These are phyloP conservation scores for Grosmannia serpens DNA, from an alignment of 2,329 filamentous ascomycete genomes.

Conservation along the genomic window DNA sequence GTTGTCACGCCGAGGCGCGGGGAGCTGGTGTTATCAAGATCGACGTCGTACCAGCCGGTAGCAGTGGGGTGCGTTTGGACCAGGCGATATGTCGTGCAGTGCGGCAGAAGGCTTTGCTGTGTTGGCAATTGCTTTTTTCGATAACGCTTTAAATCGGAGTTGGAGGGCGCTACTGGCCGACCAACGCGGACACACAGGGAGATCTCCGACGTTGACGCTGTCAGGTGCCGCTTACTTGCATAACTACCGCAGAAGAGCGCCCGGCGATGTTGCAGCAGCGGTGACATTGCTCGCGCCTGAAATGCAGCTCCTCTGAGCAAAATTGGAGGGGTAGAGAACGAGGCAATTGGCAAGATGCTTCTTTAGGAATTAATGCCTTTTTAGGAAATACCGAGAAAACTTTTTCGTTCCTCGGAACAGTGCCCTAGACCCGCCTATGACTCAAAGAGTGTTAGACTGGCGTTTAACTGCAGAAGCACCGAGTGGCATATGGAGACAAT, in stretches of 20 bases:
- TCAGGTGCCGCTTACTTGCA: slow-evolving; percentile 8
- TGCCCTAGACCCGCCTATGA: background rate
- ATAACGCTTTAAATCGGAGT: slow-evolving; percentile 10
- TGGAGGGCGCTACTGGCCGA: slow-evolving; percentile 7
- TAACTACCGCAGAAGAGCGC: background rate
- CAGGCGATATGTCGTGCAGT: background rate
- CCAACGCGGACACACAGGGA: background rate
- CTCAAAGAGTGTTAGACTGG: background rate
- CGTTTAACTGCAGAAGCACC: background rate
- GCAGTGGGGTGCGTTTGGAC: background rate
- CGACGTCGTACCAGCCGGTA: background rate
- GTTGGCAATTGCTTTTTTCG: slow-evolving; percentile 2
- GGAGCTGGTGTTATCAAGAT: background rate
- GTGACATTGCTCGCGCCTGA: slow-evolving; percentile 5
- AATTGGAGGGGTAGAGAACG: background rate
- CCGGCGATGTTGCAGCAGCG: slow-evolving; percentile 1
- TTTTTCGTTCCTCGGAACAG: background rate
- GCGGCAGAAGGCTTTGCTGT: background rate
- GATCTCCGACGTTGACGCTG: background rate
- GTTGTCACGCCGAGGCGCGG: background rate
- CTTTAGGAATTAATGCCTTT: slow-evolving; percentile 4
- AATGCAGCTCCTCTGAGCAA: background rate
- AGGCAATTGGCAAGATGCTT: background rate
- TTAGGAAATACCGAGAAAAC: background rate
- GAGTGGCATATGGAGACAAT: background rate